Base-by-base conservation (phyloP, 2,329 filamentous ascomycete genomes). In the Chaetomiaceae sp. region DNA sequence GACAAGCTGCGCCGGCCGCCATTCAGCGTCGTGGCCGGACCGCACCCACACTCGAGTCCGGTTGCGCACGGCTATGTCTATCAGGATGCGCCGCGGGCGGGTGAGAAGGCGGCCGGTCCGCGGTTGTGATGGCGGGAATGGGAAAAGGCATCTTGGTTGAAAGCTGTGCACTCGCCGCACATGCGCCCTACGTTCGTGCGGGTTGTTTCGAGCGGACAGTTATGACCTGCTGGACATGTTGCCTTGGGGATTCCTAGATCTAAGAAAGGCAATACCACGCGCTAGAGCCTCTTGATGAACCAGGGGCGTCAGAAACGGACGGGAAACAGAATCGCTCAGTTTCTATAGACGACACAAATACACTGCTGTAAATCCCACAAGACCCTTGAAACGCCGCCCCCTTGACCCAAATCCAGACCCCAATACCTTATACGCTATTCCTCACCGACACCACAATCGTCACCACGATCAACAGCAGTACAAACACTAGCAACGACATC, bases 401-500 rank as follows among this genome's bases (percentile, higher is more conserved):
- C n/a, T n/a, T n/a, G n/a, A n/a, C n/a, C n/a, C n/a, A n/a, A n/a
- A n/a, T n/a, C n/a, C n/a, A n/a, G n/a, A n/a, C n/a, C n/a, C n/a
- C n/a, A n/a, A n/a, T n/a, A n/a, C 14, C 34, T 27, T 18, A 44
- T 27, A 48, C n/a, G 45, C 54, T 49, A 49, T 72, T 74, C 67
- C 76, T 78, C 44, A 74, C 61, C 3, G 74, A 69, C 49, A 79
- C 69, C 22, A 79, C 68, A 48, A 79, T 74, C n/a, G 72, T 70
- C 54, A 78, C 57, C 37, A 81, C 57, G 55, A 81, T 77, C 52
- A 81, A 62, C 36, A 73, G 62, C 20, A 93, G 68, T 2, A 90
- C 88, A 36, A 96, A 61, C 4, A 68, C 73, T 51, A 90, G 62
- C 57, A 98, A 66, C 6, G 79, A 83, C 89, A 97, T 95, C 57